Evolutionary conservation across 345 rosid species (phyloP).

Genomic region (Rhodamnia argentea): DNA sequence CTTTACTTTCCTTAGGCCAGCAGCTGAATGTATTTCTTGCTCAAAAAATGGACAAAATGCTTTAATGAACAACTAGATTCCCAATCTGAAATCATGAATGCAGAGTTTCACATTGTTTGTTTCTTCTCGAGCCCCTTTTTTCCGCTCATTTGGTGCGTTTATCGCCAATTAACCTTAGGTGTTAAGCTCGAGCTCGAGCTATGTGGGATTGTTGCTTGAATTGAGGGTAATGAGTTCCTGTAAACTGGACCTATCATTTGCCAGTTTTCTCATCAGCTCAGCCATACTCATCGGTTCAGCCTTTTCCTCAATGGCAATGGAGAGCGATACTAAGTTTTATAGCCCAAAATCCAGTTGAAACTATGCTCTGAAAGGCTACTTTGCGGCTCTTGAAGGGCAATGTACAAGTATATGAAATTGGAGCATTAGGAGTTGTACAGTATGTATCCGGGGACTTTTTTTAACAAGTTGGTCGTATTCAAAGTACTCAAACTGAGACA

Average conservation of each 20-base stretch:
- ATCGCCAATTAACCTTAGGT: background rate
- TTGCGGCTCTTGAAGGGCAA: background rate
- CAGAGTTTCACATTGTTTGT: background rate
- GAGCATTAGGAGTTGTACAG: background rate
- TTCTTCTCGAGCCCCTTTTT: background rate
- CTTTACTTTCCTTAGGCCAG: conserved; percentile 12
- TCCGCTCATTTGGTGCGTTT: background rate
- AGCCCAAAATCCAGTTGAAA: background rate
- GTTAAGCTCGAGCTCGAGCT: background rate
- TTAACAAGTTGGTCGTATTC: too few relatives aligned
- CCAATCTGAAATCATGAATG: background rate
- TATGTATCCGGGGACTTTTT: too few relatives aligned
- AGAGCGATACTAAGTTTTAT: background rate
- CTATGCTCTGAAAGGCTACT: background rate
- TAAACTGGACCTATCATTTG: background rate
- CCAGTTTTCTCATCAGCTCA: background rate
- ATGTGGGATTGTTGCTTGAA: background rate
- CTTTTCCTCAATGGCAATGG: background rate
- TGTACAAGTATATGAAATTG: background rate
- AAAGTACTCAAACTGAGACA: too few relatives aligned
- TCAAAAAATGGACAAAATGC: conserved; percentile 3
- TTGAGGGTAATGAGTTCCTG: background rate
- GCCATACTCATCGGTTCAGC: background rate
- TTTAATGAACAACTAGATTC: background rate
- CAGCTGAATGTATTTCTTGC: conserved; percentile 7